Conservation (phyloP, 768 basidiomycete genomes). For the Tulasnella sp. region DNA sequence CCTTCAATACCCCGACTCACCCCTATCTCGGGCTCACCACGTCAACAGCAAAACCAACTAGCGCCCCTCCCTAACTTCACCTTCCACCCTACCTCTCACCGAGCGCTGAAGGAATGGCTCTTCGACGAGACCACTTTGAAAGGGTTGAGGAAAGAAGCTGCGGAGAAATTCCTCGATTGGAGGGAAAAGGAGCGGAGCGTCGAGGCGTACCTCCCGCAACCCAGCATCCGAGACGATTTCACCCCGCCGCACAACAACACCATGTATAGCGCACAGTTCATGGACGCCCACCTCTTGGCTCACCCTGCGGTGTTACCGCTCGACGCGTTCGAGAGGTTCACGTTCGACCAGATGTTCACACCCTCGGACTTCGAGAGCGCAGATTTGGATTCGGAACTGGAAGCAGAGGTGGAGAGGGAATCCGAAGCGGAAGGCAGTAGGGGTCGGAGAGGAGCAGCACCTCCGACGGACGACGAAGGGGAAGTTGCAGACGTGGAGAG, state of each 20-base stretch:
- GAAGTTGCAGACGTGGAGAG: background rate
- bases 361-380: background rate
- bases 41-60: background rate
- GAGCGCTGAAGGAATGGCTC: conserved; percentile 15
- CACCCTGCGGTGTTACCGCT: background rate
- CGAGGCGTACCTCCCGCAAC: background rate
- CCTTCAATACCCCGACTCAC: background rate
- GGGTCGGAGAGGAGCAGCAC: background rate
- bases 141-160: background rate
- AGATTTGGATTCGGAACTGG: background rate
- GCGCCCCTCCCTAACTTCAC: conserved; percentile 1
- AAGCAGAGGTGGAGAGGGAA: background rate
- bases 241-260: background rate
- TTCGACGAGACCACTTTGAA: background rate
- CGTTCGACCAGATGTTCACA: conserved; percentile 3
- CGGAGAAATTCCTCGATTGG: conserved; percentile 15
- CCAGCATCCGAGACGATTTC: background rate
- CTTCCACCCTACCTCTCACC: conserved; percentile 21
- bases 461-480: background rate
- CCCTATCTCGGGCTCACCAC: background rate
- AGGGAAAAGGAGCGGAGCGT: conserved; percentile 10
- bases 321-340: conserved; percentile 12
- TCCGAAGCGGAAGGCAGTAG: background rate
- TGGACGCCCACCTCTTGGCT: too few species aligned
- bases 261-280: background rate